Evolutionary conservation across 106 monocot species (phyloP).

Genomic region (Posidonia australis): DNA sequence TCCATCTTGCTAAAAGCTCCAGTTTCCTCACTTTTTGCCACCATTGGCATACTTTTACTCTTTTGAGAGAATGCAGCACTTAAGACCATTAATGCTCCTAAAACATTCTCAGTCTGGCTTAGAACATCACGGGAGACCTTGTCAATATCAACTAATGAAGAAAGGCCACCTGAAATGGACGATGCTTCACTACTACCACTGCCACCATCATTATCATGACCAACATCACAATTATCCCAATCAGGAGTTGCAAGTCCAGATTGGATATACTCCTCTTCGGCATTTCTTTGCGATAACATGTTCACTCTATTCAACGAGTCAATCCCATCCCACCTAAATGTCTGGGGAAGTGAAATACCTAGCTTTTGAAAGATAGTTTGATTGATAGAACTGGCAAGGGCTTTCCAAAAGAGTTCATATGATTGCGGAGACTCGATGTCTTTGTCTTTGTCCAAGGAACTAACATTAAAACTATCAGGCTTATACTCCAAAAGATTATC

Average conservation of each 20-base stretch:
- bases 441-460: slow-evolving; percentile 9
- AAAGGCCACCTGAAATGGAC: slow-evolving; percentile 2
- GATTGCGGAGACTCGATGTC: slow-evolving; percentile 14
- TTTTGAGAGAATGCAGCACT: slow-evolving; percentile 40
- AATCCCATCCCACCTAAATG: slow-evolving; percentile 42
- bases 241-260: slow-evolving; percentile 67
- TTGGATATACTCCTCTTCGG: slow-evolving; percentile 69
- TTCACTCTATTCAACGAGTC: slow-evolving; percentile 51
- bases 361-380: slow-evolving; percentile 43
- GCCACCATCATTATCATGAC: slow-evolving; percentile 3
- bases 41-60: slow-evolving; percentile 15
- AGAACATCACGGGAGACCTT: slow-evolving; percentile 59
- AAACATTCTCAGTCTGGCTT: slow-evolving; percentile 68
- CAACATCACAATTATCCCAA: slow-evolving; percentile 5
- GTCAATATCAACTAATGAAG: slow-evolving; percentile 47
- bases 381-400: slow-evolving; percentile 34
- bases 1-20: slow-evolving; percentile 10
- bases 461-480: slow-evolving; percentile 7
- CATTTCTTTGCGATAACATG: slow-evolving; percentile 42
- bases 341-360: slow-evolving; percentile 67
- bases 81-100: slow-evolving; percentile 74
- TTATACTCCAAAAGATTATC: slow-evolving; percentile 1
- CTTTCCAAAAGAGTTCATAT: slow-evolving; percentile 64
- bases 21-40: slow-evolving; percentile 7
- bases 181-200: slow-evolving; percentile 11